Base-by-base conservation (phyloP, 345 rosid species). In the Aquilaria yunnanensis region DNA sequence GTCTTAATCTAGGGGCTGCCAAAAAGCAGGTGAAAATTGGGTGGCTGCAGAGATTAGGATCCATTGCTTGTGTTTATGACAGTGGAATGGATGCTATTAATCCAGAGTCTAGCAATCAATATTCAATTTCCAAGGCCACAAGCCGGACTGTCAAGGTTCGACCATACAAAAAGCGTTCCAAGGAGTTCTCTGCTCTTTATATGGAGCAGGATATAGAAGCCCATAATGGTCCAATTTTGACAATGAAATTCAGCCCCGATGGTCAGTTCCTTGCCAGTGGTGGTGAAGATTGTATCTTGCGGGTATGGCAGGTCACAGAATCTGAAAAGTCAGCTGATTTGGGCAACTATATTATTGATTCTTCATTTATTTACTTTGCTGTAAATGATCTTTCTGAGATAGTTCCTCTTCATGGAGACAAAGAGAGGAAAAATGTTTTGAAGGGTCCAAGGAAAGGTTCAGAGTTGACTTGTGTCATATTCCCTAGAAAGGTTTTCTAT, bases 191-290 rank as follows among this genome's bases (percentile, higher is more conserved):
- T 13, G 70, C 75, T 55, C 77, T 78, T 57, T 72, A 75, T 56
- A 63, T 11, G 60, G 70, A 68, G 30, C 82, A 78, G 55, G 77
- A 78, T 33, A 65, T 78, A 31, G 69, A 69, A 60, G 82, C 77
- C 37, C 82, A 78, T 54, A 48, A 67, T 46, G 82, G 82, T 48
- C 62, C 74, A 32, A 72, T 78, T 43, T 72, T 69, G 56, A 66
- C 79, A 8, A 78, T 78, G 82, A 78, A 69, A 57, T 78, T 75
- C 43, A 75, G 82, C 51, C 67, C 68, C n/a, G 74, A 78, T 52
- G 79, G 82, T 47, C 77, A 63, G 54, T 75, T 62, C 54, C 75
- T 75, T 32, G 78, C 82, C 6, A 78, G 75, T 63, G 79, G 72
- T 51, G 82, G 82, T 37, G 72, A 65, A 57, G 82, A 75, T 60